These are phyloP conservation scores for Tetrapisispora pingtungensis DNA, from an alignment of 805 yeast species.

Conservation along the genomic window DNA sequence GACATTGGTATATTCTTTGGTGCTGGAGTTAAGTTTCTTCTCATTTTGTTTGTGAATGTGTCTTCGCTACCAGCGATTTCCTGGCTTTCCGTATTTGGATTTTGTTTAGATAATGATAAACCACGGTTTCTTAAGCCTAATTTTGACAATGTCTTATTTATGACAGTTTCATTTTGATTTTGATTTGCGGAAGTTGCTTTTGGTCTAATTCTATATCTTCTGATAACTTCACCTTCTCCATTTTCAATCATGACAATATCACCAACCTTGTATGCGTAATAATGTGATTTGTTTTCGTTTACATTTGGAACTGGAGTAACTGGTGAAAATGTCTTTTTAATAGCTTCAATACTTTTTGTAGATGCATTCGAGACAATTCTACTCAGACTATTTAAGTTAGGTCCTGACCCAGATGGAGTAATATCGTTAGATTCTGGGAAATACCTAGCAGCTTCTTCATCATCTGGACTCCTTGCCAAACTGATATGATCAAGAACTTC, in stretches of 20 bases:
- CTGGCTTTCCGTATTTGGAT: slow-evolving; percentile 1
- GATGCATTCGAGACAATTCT: slow-evolving; percentile 18
- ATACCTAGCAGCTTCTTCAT: slow-evolving; percentile 17
- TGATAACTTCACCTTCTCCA: slow-evolving; percentile 82
- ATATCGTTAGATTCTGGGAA: slow-evolving; percentile 3
- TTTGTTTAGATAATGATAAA: slow-evolving; percentile 5
- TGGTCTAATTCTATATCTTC: slow-evolving; percentile 67
- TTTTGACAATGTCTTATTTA: slow-evolving; percentile 41
- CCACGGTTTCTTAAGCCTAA: slow-evolving; percentile 36
- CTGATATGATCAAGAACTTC: slow-evolving; percentile 57
- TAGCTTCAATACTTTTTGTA: not conserved
- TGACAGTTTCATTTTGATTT: slow-evolving; percentile 10
- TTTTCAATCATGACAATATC: slow-evolving; percentile 76
- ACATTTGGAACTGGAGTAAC: too few species aligned
- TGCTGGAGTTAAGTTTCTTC: slow-evolving; percentile 6
- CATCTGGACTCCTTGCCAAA: slow-evolving; percentile 22
- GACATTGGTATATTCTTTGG: slow-evolving; percentile 4
- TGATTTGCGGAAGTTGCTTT: slow-evolving; percentile 25
- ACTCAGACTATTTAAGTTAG: not conserved
- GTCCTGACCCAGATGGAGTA: not conserved
- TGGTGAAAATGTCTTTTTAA: slow-evolving; percentile 1
- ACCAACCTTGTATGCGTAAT: slow-evolving; percentile 63
- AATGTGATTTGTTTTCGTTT: slow-evolving; percentile 11
- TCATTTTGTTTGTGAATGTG: not conserved
- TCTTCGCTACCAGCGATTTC: not conserved